Conservation (phyloP, 768 basidiomycete species). For the Lentinula sp. region DNA sequence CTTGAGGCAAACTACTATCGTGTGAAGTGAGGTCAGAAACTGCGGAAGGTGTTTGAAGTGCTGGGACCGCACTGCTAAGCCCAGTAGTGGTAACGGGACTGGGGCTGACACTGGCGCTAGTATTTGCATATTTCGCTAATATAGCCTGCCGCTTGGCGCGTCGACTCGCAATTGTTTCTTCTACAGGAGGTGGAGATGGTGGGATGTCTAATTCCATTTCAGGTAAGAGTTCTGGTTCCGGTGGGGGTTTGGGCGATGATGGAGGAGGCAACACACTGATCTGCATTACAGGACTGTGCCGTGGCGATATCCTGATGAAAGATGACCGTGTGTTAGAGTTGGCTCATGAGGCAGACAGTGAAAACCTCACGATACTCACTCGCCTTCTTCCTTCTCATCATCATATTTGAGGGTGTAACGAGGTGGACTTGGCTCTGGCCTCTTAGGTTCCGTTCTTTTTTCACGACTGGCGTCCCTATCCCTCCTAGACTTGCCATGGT, state of each 20-base stretch:
- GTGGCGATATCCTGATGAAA: conserved; percentile 59
- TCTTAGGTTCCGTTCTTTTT: conserved; percentile 1
- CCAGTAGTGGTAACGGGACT: conserved; percentile 34
- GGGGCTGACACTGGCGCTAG: conserved; percentile 44
- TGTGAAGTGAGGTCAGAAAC: conserved; percentile 62
- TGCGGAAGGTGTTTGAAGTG: conserved; percentile 52
- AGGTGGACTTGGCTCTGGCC: background rate
- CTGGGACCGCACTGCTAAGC: conserved; percentile 70
- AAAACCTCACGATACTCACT: conserved; percentile 61
- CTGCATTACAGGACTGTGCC: conserved; percentile 21
- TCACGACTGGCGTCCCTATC: conserved; percentile 30
- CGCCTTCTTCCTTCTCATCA: conserved; percentile 83
- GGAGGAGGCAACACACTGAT: conserved; percentile 15
- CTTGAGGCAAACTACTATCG: conserved; percentile 19
- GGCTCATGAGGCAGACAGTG: background rate
- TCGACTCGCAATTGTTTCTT: conserved; percentile 61
- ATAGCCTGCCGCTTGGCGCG: conserved; percentile 74
- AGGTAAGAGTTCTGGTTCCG: conserved; percentile 20
- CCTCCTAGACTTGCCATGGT: conserved; percentile 22
- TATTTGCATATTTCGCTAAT: conserved; percentile 64
- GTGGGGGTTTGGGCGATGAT: conserved; percentile 16
- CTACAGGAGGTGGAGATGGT: conserved; percentile 49
- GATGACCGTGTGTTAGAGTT: conserved; percentile 4
- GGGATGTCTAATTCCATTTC: conserved; percentile 54
- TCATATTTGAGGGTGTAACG: conserved; percentile 6